Evolutionary conservation across 2,329 filamentous ascomycete genomes (phyloP), one percentile per base, ranked within the genome.

Genomic region (Trichoderma sp.): DNA sequence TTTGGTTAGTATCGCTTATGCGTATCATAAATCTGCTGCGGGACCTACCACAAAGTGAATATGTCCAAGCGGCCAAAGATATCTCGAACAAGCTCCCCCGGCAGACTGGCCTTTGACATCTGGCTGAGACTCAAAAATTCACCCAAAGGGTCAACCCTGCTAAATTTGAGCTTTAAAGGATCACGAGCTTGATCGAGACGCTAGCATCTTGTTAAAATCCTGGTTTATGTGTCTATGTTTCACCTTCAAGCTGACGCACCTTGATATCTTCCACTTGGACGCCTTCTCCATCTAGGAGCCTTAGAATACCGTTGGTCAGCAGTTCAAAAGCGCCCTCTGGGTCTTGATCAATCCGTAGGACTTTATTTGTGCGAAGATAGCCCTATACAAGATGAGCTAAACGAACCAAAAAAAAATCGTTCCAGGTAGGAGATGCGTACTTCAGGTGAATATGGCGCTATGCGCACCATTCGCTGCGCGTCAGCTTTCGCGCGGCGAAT

Each of bases 381-480:
- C 81, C 81, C 81, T 83, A 7, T 40, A 13, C 2, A 21, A 7
- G 16, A 61, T 74, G 31, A 73, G 70, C 52, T 35, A 49, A 40
- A 47, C 21, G 21, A 49, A 21, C 8, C 27, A 10, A 19, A 35
- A 6, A 13, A 13, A 40, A 27, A 5, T 53, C n/a, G 21, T 16
- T 5, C 33, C 33, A n/a, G 24, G 49, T 13, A 47, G 8, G 24
- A n/a, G 27, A 29, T 5, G 57, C 77, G 47, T 73, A 83, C 81
- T 72, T 83, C 80, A 19, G 81, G 77, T 1, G 79, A 73, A 43
- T 77, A 75, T 27, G 82, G 82, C 6, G 81, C 79, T 53, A 83
- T 76, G 66, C 82, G 80, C 21, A 83, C 71, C 27, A 83, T 78
- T 80, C 81, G 83, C 72, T 81, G 79, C 10, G 82, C 81, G 66